Conservation (phyloP, 352 stramenopile species). For the Phytopythium ostracodes region DNA sequence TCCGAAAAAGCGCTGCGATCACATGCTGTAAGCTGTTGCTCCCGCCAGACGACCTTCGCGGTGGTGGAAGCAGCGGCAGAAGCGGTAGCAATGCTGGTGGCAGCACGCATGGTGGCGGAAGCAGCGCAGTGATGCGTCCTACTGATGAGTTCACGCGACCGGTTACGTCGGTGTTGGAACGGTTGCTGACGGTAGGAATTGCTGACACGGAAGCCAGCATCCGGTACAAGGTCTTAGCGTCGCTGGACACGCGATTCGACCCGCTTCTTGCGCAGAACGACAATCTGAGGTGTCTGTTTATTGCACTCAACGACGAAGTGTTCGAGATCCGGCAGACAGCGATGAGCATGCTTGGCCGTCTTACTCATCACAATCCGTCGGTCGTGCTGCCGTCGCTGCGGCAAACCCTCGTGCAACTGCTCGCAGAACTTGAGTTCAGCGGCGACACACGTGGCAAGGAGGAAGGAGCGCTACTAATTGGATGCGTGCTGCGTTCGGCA, state of each 20-base stretch:
- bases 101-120: slow-evolving; percentile 12
- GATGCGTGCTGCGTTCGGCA: slow-evolving; percentile 73
- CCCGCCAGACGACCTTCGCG: slow-evolving; percentile 56
- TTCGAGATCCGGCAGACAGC: slow-evolving; percentile 87
- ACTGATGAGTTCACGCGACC: slow-evolving; percentile 70
- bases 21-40: slow-evolving; percentile 86
- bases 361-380: slow-evolving; percentile 85
- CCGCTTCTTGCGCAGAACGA: slow-evolving; percentile 76
- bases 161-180: slow-evolving; percentile 73
- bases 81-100: background rate
- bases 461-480: slow-evolving; percentile 77
- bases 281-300: slow-evolving; percentile 84
- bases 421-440: slow-evolving; percentile 84
- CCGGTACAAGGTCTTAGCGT: slow-evolving; percentile 72
- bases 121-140: slow-evolving; percentile 31
- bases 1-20: slow-evolving; percentile 84
- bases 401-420: slow-evolving; percentile 82
- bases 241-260: slow-evolving; percentile 79
- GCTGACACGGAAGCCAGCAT: slow-evolving; percentile 85
- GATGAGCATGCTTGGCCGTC: slow-evolving; percentile 82
- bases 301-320: slow-evolving; percentile 83
- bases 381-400: slow-evolving; percentile 77
- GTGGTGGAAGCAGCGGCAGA: slow-evolving; percentile 1
- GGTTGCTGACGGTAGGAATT: slow-evolving; percentile 80
- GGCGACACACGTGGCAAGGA: slow-evolving; percentile 79